phyloP scores from a whole-genome alignment of 1,284 basidiomycete species.

The Trichosporon ovoides region DNA sequence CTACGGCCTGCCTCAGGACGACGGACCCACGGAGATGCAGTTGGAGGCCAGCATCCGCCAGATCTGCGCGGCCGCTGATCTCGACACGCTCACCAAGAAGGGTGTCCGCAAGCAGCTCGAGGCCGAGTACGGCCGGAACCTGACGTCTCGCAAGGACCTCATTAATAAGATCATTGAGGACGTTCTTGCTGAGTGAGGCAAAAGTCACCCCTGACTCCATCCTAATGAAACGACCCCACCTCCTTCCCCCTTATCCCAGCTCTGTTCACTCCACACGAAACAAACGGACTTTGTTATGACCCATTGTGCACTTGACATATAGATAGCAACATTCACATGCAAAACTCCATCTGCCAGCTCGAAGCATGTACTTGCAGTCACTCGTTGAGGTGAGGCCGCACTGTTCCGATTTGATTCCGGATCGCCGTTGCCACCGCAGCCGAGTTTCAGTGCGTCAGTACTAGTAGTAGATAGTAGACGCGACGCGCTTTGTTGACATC shows the following conservation, averaged over 20 bases:
- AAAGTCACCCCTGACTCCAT: background rate
- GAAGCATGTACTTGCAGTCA: background rate
- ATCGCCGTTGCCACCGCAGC: background rate
- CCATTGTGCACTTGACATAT: slow-evolving; percentile 6
- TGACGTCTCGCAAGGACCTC: slow-evolving; percentile 46
- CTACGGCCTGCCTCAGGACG: slow-evolving; percentile 9
- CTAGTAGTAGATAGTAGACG: too few relatives aligned
- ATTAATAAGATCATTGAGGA: slow-evolving; percentile 50
- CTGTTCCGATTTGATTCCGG: too few relatives aligned
- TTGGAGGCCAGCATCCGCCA: slow-evolving; percentile 67
- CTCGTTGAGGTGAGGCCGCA: too few relatives aligned
- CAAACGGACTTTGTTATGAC: slow-evolving; percentile 7
- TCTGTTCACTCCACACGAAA: background rate
- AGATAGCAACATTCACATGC: slow-evolving; percentile 4
- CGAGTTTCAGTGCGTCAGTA: background rate
- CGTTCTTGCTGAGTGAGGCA: slow-evolving; percentile 35
- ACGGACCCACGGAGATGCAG: slow-evolving; percentile 59
- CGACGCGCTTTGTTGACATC: slow-evolving; percentile 1
- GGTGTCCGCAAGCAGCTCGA: slow-evolving; percentile 76
- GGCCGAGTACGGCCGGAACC: slow-evolving; percentile 59
- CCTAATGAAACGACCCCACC: background rate
- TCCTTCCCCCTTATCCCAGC: background rate
- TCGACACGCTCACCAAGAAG: slow-evolving; percentile 84
- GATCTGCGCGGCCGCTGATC: slow-evolving; percentile 68
- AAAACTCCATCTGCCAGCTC: slow-evolving; percentile 4